Percentiles rank a stretch among this genome's conserved stretches.
phyloP scores from a whole-genome alignment of 345 rosid species.

The Pistacia integerrima region DNA sequence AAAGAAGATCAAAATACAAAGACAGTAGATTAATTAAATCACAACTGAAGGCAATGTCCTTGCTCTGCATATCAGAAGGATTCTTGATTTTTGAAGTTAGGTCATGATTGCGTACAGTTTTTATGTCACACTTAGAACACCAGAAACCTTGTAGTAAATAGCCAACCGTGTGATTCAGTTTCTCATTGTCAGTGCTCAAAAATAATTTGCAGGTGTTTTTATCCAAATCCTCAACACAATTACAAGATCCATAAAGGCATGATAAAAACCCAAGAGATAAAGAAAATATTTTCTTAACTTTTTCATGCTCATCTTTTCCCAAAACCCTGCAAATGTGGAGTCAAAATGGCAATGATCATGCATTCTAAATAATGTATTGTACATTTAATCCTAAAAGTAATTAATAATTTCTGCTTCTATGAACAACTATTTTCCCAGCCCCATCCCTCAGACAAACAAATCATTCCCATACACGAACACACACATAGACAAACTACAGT shows the following conservation, averaged over 20 bases:
- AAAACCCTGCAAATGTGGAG: slow-evolving; percentile 51
- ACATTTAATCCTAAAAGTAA: too few species aligned
- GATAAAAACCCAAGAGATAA: slow-evolving; percentile 72
- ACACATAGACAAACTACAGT: not conserved
- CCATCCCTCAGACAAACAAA: not conserved
- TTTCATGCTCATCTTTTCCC: slow-evolving; percentile 54
- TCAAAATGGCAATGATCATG: slow-evolving; percentile 14
- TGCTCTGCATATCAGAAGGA: slow-evolving; percentile 33
- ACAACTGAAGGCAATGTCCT: slow-evolving; percentile 34
- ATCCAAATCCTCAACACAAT: slow-evolving; percentile 32
- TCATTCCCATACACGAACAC: not conserved
- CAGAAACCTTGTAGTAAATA: slow-evolving; percentile 65
- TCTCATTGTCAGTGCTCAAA: slow-evolving; percentile 43
- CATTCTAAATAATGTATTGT: not conserved
- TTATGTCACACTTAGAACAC: slow-evolving; percentile 82
- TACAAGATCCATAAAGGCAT: too few species aligned
- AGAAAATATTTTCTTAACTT: slow-evolving; percentile 69
- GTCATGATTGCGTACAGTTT: slow-evolving; percentile 31
- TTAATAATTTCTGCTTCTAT: too few species aligned
- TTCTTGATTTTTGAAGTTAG: slow-evolving; percentile 36
- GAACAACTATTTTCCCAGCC: not conserved
- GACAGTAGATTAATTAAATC: slow-evolving; percentile 49
- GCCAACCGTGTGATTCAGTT: slow-evolving; percentile 41
- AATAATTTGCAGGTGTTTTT: slow-evolving; percentile 58
- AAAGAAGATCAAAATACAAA: slow-evolving; percentile 64